These are phyloP conservation scores for Hyaloscypha variabilis DNA, from an alignment of 495 filamentous ascomycete species.

Conservation along the genomic window DNA sequence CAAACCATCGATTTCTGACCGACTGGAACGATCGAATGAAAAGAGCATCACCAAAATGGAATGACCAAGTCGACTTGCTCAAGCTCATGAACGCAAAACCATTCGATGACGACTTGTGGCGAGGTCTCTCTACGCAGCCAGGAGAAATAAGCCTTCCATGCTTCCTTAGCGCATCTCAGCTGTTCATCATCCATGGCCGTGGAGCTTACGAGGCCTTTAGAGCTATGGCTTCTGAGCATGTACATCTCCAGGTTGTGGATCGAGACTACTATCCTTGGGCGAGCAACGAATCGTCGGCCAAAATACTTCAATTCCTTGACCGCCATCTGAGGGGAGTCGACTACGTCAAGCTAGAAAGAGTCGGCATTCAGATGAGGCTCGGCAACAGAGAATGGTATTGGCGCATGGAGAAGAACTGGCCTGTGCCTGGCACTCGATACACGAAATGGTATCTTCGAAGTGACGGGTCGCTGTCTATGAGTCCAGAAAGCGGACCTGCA, in stretches of 20 bases:
- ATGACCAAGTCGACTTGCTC: constrained; percentile 2
- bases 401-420: constrained; percentile 11
- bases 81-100: not conserved
- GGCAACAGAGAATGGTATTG: constrained; percentile 12
- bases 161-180: constrained; percentile 2
- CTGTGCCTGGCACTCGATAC: constrained; percentile 10
- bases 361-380: constrained; percentile 17
- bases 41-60: constrained; percentile 8
- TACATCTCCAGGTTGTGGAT: constrained; percentile 10
- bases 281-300: constrained; percentile 3
- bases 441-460: constrained; percentile 10
- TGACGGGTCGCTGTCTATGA: not conserved
- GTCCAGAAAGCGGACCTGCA: not conserved
- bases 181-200: constrained; percentile 13
- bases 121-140: not conserved
- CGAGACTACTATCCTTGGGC: constrained; percentile 11
- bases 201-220: constrained; percentile 11
- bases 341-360: constrained; percentile 5
- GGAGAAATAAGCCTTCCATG: constrained; percentile 7
- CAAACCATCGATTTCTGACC: not conserved
- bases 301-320: constrained; percentile 15
- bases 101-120: constrained; percentile 2
- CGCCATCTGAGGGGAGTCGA: constrained; percentile 12
- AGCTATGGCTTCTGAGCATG: not conserved
- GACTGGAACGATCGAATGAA: constrained; percentile 9